Percentiles rank a stretch among this genome's conserved stretches.
Evolutionary conservation across 108 stramenopile genomes (phyloP).

Genomic region (Cylindrotheca closterium): DNA sequence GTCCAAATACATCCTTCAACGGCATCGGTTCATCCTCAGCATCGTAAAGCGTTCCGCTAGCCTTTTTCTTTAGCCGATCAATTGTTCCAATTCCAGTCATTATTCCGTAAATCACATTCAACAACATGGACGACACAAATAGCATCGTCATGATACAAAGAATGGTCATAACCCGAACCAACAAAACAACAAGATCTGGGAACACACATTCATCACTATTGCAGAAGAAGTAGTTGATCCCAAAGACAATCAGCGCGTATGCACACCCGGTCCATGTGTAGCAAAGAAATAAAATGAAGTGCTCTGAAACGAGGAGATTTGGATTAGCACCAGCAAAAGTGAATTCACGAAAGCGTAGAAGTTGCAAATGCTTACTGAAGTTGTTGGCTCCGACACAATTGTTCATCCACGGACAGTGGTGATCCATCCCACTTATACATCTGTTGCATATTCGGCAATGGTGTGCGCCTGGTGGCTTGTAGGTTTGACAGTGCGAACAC

Average conservation of each 20-base stretch:
- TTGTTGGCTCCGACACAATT: slow-evolving; percentile 93
- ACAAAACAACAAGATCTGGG: slow-evolving; percentile 46
- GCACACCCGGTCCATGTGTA: slow-evolving; percentile 74
- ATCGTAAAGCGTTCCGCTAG: slow-evolving; percentile 55
- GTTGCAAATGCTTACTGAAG: slow-evolving; percentile 35
- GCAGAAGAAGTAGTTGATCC: slow-evolving; percentile 79
- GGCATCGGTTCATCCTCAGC: slow-evolving; percentile 71
- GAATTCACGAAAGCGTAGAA: neutral
- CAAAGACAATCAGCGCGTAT: slow-evolving; percentile 62
- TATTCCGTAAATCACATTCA: slow-evolving; percentile 78
- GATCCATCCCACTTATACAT: slow-evolving; percentile 90
- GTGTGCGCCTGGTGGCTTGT: slow-evolving; percentile 90
- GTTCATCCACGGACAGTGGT: slow-evolving; percentile 94
- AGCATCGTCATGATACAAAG: slow-evolving; percentile 63
- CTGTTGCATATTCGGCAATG: slow-evolving; percentile 96
- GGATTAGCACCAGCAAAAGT: slow-evolving; percentile 1
- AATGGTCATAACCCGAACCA: slow-evolving; percentile 68
- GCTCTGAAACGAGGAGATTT: slow-evolving; percentile 29
- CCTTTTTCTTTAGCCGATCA: slow-evolving; percentile 86
- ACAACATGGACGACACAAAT: slow-evolving; percentile 76
- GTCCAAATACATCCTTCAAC: slow-evolving; percentile 74
- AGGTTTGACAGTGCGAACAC: slow-evolving; percentile 90
- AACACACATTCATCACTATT: slow-evolving; percentile 65
- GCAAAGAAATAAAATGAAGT: slow-evolving; percentile 75
- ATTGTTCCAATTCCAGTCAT: slow-evolving; percentile 91